Base-by-base conservation (phyloP, 768 basidiomycete species). In the Coprinopsis sp. region DNA sequence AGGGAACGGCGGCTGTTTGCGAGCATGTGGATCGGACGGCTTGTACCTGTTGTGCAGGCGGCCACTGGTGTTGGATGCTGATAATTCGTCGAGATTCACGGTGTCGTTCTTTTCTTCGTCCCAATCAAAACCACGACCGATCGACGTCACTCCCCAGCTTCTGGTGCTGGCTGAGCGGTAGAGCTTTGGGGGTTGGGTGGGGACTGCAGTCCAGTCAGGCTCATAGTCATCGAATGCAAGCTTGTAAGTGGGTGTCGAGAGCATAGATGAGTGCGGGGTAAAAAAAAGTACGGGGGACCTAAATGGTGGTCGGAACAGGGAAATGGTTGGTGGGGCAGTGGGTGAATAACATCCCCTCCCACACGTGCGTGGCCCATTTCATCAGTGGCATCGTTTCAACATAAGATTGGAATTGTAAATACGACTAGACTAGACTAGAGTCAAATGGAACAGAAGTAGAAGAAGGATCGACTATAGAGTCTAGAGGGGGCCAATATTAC, bases 121-220 rank as follows among this genome's bases (percentile, higher is more conserved):
- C 85, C 88, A 90, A 63, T 87, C 72, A 59, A 88, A 90, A 14
- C 89, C 89, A 37, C 85, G 79, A 10, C 89, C 89, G 37, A 91
- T 83, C 29, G 79, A 87, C 16, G 89, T 91, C 51, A 91, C 87
- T 6, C 84, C 84, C 86, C 87, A 91, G 64, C 87, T 89, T 25
- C 82, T 79, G 44, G 84, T 80, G 49, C 82, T 85, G 31, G 84
- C 74, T 6, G 82, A 68, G 49, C 77, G 71, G 64, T 82, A 80
- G 24, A 83, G 71, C 46, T 65, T 65, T 23, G 73, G 64, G 3
- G 73, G 62, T 24, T 74, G 70, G 29, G 71, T 67, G 33, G 78
- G 70, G 22, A 74, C 56, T 50, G 74, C n/a, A n/a, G n/a, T 71
- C 86, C 85, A 87, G 57, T 82, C 84, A 53, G 83, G 27, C 6